Evolutionary conservation across 305 asterid species (phyloP).

Genomic region (Solanum hybrid): DNA sequence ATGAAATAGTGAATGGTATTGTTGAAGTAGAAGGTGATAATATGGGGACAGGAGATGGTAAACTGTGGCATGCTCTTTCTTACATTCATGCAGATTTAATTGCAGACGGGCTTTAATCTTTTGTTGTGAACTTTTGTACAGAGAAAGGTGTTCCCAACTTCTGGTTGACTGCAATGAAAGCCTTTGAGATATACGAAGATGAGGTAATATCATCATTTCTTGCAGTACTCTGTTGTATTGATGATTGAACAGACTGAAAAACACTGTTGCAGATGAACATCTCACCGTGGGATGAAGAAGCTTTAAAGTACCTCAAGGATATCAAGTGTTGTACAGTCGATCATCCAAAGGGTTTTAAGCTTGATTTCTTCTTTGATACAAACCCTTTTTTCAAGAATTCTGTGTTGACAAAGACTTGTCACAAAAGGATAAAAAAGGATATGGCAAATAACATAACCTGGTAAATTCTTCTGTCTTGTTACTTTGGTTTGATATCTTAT

Average conservation of each 20-base stretch:
- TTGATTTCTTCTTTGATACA: constrained; percentile 57
- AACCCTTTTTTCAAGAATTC: constrained; percentile 74
- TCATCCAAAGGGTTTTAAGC: constrained; percentile 72
- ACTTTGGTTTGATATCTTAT: not conserved
- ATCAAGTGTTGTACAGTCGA: constrained; percentile 70
- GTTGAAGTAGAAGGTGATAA: constrained; percentile 41
- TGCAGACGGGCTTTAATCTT: not conserved
- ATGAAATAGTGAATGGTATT: constrained; percentile 57
- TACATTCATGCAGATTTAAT: not conserved
- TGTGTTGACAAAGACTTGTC: constrained; percentile 66
- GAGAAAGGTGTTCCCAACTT: constrained; percentile 13
- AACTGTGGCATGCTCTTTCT: not conserved
- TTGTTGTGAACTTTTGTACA: not conserved
- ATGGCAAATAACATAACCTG: constrained; percentile 64
- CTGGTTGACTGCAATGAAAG: constrained; percentile 12
- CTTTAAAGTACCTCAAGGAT: constrained; percentile 24
- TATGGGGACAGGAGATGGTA: constrained; percentile 22
- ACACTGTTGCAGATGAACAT: not conserved
- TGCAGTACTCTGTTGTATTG: not conserved
- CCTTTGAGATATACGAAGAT: not conserved
- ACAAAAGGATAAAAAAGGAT: constrained; percentile 74
- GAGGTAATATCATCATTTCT: constrained; percentile 6
- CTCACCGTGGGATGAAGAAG: constrained; percentile 7
- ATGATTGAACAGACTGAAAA: not conserved
- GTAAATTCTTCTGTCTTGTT: constrained; percentile 13